phyloP scores from a whole-genome alignment of 1,284 basidiomycete species.

The Rhodotorula glutinis region DNA sequence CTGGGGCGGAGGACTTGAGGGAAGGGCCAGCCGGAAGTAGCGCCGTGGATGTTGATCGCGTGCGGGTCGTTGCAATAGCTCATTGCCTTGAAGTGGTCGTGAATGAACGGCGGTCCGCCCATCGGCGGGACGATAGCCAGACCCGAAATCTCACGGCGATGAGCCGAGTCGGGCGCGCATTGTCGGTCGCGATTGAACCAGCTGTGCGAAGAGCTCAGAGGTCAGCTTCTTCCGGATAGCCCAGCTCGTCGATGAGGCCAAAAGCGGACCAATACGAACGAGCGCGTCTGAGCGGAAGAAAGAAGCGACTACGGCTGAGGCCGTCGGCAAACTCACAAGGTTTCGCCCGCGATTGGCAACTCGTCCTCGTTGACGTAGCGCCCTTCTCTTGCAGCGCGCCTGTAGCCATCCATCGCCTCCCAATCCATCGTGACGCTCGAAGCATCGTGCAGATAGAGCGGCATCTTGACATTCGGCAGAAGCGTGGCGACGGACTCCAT shows the following conservation, averaged over 20 bases:
- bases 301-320: background rate
- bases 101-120: conserved; percentile 25
- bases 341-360: conserved; percentile 1
- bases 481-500: conserved; percentile 19
- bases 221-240: no score
- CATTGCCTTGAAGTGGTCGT: conserved; percentile 32
- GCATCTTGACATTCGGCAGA: conserved; percentile 22
- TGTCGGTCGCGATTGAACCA: conserved; percentile 11
- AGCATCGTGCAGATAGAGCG: conserved; percentile 8
- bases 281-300: no score
- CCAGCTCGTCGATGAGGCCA: no score
- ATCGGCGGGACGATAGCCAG: conserved; percentile 4
- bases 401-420: conserved; percentile 1
- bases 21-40: conserved; percentile 21
- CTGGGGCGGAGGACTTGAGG: background rate
- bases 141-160: conserved; percentile 16
- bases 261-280: no score
- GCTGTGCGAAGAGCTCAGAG: background rate
- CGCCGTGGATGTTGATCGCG: conserved; percentile 34
- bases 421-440: background rate
- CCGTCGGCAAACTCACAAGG: background rate
- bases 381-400: conserved; percentile 17
- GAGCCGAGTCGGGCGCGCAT: conserved; percentile 20
- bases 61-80: conserved; percentile 37
- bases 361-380: conserved; percentile 23